Evolutionary conservation across 208 protist species (phyloP).

Genomic region (Trypanosoma vivax): DNA sequence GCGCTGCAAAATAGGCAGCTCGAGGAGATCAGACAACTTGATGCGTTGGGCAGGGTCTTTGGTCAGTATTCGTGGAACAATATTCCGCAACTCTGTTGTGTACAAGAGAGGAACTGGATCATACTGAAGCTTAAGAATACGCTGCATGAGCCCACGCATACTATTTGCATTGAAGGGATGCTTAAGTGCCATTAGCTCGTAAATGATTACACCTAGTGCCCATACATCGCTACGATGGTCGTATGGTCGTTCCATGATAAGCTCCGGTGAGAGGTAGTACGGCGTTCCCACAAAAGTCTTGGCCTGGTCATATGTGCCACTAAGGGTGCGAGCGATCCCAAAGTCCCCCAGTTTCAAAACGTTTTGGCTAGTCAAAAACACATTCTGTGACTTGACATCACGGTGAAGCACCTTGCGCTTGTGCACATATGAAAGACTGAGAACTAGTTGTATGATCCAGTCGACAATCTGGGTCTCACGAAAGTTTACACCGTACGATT

Average conservation of each 20-base stretch:
- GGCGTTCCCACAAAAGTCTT: constrained; percentile 93
- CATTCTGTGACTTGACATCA: constrained; percentile 92
- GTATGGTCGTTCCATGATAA: constrained; percentile 91
- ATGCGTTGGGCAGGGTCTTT: constrained; percentile 68
- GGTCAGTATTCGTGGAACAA: constrained; percentile 69
- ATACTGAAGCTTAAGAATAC: constrained; percentile 84
- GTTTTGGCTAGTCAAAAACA: constrained; percentile 86
- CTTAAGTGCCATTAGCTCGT: constrained; percentile 80
- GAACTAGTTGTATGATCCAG: constrained; percentile 84
- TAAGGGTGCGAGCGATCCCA: constrained; percentile 89
- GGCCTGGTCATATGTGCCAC: constrained; percentile 87
- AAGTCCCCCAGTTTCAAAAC: constrained; percentile 92
- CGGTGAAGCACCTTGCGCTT: constrained; percentile 90
- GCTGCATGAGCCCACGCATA: constrained; percentile 85
- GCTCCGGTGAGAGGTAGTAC: constrained; percentile 92
- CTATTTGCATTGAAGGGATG: constrained; percentile 88
- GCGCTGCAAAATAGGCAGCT: constrained; percentile 62
- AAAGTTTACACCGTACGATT: constrained; percentile 71
- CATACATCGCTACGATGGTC: constrained; percentile 93
- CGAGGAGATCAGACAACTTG: constrained; percentile 55
- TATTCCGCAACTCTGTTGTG: constrained; percentile 61
- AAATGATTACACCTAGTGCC: constrained; percentile 88
- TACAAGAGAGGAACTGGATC: constrained; percentile 70
- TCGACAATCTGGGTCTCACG: constrained; percentile 81
- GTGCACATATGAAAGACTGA: constrained; percentile 90